These are phyloP conservation scores for Wallacemonas sp. DNA, from an alignment of 208 protist species.

Conservation along the genomic window DNA sequence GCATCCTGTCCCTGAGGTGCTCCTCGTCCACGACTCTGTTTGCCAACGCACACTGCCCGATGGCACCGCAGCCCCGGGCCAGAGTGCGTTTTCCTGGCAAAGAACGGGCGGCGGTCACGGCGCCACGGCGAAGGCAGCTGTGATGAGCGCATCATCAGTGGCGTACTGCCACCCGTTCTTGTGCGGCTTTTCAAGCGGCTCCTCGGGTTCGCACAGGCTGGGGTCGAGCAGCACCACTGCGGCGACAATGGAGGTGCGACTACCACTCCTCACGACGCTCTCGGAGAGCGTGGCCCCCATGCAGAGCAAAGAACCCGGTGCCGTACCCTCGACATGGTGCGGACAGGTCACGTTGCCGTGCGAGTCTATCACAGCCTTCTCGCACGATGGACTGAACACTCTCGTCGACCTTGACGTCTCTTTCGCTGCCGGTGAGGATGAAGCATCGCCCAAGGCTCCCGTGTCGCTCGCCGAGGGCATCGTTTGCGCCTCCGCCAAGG, in stretches of 20 bases:
- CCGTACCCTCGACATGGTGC: slow-evolving; percentile 2
- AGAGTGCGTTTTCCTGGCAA: slow-evolving; percentile 22
- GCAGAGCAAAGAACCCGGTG: background rate
- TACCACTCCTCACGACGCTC: slow-evolving; percentile 53
- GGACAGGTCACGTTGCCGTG: slow-evolving; percentile 18
- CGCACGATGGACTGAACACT: slow-evolving; percentile 1
- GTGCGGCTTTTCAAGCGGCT: slow-evolving; percentile 7
- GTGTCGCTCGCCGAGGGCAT: slow-evolving; percentile 30
- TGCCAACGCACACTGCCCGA: slow-evolving; percentile 55
- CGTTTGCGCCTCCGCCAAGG: slow-evolving; percentile 25
- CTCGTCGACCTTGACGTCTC: background rate
- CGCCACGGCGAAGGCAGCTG: background rate
- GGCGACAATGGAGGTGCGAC: slow-evolving; percentile 48
- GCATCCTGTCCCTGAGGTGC: slow-evolving; percentile 63
- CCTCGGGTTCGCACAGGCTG: background rate
- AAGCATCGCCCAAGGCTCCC: background rate
- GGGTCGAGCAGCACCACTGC: slow-evolving; percentile 18
- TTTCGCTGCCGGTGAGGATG: background rate
- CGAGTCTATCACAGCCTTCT: slow-evolving; percentile 17
- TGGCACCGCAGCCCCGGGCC: slow-evolving; percentile 51
- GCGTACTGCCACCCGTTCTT: slow-evolving; percentile 13
- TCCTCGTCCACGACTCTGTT: slow-evolving; percentile 39
- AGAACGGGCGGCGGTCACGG: background rate
- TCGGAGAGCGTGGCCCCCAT: background rate
- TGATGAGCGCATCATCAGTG: slow-evolving; percentile 13